These are phyloP conservation scores for Pulveroboletus sp. DNA, from an alignment of 768 basidiomycete genomes.

Conservation along the genomic window DNA sequence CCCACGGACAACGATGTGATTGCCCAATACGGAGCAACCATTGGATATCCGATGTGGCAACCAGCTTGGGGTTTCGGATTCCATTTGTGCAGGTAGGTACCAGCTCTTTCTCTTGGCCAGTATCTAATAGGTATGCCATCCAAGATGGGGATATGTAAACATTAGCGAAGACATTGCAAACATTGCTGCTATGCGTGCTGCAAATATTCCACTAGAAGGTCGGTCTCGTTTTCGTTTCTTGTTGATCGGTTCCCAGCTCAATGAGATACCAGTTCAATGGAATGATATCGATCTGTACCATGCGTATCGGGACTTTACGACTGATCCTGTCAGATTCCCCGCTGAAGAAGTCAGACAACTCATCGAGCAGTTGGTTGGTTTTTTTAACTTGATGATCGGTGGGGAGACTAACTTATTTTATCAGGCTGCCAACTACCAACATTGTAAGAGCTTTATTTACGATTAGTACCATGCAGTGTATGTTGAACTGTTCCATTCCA, in stretches of 20 bases:
- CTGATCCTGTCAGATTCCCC: conserved; percentile 64
- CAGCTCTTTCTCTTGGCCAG: no score
- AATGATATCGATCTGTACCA: conserved; percentile 77
- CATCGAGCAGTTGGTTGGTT: conserved; percentile 54
- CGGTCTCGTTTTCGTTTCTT: conserved; percentile 17
- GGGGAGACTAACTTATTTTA: conserved; percentile 2
- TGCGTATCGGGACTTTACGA: conserved; percentile 65
- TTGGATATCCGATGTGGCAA: conserved; percentile 69
- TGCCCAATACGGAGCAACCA: conserved; percentile 65
- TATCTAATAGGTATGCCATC: neutral
- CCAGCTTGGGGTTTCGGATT: conserved; percentile 79
- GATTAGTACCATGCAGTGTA: neutral
- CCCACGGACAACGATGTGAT: conserved; percentile 51
- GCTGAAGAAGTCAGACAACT: conserved; percentile 51
- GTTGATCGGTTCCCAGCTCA: neutral
- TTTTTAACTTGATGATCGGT: neutral
- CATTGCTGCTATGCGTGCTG: conserved; percentile 58
- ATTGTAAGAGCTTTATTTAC: conserved; percentile 17
- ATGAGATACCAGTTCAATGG: conserved; percentile 58
- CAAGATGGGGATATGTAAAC: conserved; percentile 46
- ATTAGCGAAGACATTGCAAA: conserved; percentile 56
- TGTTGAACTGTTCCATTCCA: neutral
- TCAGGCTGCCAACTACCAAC: conserved; percentile 29
- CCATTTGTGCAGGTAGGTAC: conserved; percentile 59
- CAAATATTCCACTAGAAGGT: conserved; percentile 79